Base-by-base conservation (phyloP, 352 stramenopile species). In the Pseudoperonospora humuli region DNA sequence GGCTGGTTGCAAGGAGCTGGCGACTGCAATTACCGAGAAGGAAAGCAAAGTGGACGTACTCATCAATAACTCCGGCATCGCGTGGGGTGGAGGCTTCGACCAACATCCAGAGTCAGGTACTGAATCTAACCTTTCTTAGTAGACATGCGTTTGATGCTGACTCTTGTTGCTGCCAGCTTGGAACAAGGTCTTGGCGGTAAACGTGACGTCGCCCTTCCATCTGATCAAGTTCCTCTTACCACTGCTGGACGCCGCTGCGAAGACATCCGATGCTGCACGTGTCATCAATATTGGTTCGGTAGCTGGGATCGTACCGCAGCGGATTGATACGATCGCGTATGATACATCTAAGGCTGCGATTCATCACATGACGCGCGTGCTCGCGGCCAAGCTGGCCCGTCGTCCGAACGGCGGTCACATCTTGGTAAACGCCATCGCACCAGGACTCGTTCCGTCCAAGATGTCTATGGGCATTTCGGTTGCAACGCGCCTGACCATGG, bases 171-270 rank as follows among this genome's bases (percentile, higher is more conserved):
- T 18, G 14, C 51, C 59, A 78, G 91, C 78, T 26, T 98, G 88
- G 74, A 90, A 97, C 54, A 95, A 93, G 41, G 87, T 97, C 9
- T 62, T 97, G n/a, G 73, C 87, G 29, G 57, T 98, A 32, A 98
- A 98, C 61, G 84, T 98, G 39, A 97, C 96, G 66, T 76, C 85
- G 10, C 69, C 95, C 5, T 98, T 98, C 67, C 96, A 97, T 67
- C 61, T 98, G 29, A 89, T 79, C 36, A 74, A 87, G 37, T 79
- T 88, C 28, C 83, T 96, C 39, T 59, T 98, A 19, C 93, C 91
- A 1, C 63, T 97, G 32, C 67, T 98, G 28, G 76, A 97, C 42
- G 60, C 21, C 0, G 75, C 75, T 9, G 56, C 72, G 0, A 78
- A 50, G 15, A 70, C 64, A 9, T 49, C 75, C 1, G 61, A 75